These are phyloP conservation scores for Cylindrotheca fusiformis DNA, from an alignment of 108 stramenopile genomes.

Conservation along the genomic window DNA sequence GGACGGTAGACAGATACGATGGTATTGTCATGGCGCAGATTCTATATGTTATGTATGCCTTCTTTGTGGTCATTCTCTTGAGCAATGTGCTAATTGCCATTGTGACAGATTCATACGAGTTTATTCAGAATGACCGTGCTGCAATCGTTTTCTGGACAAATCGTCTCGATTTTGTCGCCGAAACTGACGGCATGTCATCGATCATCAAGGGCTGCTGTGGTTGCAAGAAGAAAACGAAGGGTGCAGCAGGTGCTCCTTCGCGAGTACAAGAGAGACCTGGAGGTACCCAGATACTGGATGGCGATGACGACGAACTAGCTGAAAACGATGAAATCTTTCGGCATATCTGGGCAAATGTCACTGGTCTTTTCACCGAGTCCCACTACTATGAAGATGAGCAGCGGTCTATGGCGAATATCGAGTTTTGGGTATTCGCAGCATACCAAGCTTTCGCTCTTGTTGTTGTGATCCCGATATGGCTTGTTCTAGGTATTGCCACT, in stretches of 20 bases:
- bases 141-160: slow-evolving; percentile 87
- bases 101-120: slow-evolving; percentile 79
- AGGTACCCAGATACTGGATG: slow-evolving; percentile 4
- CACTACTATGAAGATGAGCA: slow-evolving; percentile 61
- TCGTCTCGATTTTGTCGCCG: slow-evolving; percentile 78
- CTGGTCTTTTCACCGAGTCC: slow-evolving; percentile 54
- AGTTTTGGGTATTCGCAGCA: slow-evolving; percentile 46
- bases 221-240: not conserved
- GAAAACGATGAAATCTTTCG: slow-evolving; percentile 25
- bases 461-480: slow-evolving; percentile 76
- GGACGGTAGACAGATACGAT: slow-evolving; percentile 54
- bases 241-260: slow-evolving; percentile 16
- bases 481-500: slow-evolving; percentile 58
- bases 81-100: slow-evolving; percentile 83
- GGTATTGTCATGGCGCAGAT: slow-evolving; percentile 50
- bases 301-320: not conserved
- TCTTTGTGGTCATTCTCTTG: slow-evolving; percentile 72
- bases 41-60: slow-evolving; percentile 61
- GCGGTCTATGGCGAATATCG: slow-evolving; percentile 33
- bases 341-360: slow-evolving; percentile 55
- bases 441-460: slow-evolving; percentile 36
- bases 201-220: slow-evolving; percentile 30
- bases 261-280: slow-evolving; percentile 26
- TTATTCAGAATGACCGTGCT: slow-evolving; percentile 83
- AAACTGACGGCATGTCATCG: slow-evolving; percentile 66